Percentiles rank a stretch among this genome's conserved stretches.
Evolutionary conservation across 805 yeast species (phyloP).

Genomic region (Ogataea siamensis): DNA sequence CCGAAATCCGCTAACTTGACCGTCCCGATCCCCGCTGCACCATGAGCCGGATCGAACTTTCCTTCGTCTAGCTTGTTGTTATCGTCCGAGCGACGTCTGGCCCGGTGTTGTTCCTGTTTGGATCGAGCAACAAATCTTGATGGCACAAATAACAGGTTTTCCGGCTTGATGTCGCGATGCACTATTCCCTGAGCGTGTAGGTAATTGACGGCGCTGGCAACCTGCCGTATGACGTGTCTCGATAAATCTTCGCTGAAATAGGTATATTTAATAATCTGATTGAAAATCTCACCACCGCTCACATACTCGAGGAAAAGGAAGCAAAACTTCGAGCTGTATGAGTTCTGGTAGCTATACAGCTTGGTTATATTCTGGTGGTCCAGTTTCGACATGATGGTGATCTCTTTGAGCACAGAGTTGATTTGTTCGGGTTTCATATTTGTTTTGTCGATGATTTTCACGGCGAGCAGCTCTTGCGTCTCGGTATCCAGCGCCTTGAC

Average conservation of each 20-base stretch:
- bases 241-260: constrained; percentile 72
- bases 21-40: constrained; percentile 63
- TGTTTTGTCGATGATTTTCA: constrained; percentile 69
- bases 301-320: constrained; percentile 66
- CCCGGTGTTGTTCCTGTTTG: constrained; percentile 41
- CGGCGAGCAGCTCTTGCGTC: constrained; percentile 54
- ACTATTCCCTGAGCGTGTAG: constrained; percentile 72
- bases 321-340: constrained; percentile 44
- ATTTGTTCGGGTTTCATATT: constrained; percentile 51
- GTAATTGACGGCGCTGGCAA: constrained; percentile 66
- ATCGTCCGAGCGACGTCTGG: constrained; percentile 54
- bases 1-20: constrained; percentile 73
- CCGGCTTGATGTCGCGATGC: constrained; percentile 83
- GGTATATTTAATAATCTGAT: constrained; percentile 73
- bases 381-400: constrained; percentile 65
- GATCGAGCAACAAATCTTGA: constrained; percentile 45
- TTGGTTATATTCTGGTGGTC: constrained; percentile 60
- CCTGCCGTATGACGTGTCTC: constrained; percentile 69
- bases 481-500: constrained; percentile 60
- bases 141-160: constrained; percentile 64
- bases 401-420: constrained; percentile 64
- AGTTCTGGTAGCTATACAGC: constrained; percentile 53
- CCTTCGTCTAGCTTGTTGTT: constrained; percentile 64
- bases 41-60: constrained; percentile 46
- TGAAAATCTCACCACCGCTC: constrained; percentile 79